Evolutionary conservation across 345 rosid genomes (phyloP), one percentile per base, ranked within the genome.

Genomic region (Rhodamnia rubescens): DNA sequence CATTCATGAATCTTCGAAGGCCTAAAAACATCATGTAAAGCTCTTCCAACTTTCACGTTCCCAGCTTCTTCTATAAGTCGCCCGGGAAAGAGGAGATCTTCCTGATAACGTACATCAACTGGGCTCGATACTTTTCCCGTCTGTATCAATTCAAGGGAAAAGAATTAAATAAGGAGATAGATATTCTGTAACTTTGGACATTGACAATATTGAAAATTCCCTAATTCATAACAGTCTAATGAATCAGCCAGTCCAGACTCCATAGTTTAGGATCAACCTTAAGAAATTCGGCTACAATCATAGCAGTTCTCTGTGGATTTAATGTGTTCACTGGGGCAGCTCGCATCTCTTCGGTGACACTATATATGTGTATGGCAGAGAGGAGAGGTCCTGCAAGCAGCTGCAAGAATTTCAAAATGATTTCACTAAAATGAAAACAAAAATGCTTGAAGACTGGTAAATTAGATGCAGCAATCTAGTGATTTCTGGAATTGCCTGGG

Each of bases 231-330:
- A 40, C 20, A 56, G 40, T 6, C 53, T 14, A 32, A 69, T 69
- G 24, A 69, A 69, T 69, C 42, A 36, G 26, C 47, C 78, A 69
- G 12, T 36, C 18, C 49, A 27, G 78, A 40, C 27, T 49, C 22
- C 36, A 36, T 57, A 84, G 50, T 50, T 86, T 64, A 47, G 83
- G 85, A 54, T 78, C 86, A 88, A 95, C 99, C 98, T 92, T 94
- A 53, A 96, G 88, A 89, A 92, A 96, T 88, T 97, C 93, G 82
- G 95, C 96, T 21, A 96, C 97, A 55, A 95, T 88, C 92, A 97
- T 86, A 80, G 98, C 98, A 47, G 96, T 93, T 91, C 98, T 92
- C 89, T 95, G 98, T n/a, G 98, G 97, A 92, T 97, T 96, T 89
- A 97, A 87, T 54, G 99, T 93, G 90, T 93, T 95, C 87, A 95